Base-by-base conservation (phyloP, 192 early-diverging fungal genomes). In the Umbelopsis ramanniana region DNA sequence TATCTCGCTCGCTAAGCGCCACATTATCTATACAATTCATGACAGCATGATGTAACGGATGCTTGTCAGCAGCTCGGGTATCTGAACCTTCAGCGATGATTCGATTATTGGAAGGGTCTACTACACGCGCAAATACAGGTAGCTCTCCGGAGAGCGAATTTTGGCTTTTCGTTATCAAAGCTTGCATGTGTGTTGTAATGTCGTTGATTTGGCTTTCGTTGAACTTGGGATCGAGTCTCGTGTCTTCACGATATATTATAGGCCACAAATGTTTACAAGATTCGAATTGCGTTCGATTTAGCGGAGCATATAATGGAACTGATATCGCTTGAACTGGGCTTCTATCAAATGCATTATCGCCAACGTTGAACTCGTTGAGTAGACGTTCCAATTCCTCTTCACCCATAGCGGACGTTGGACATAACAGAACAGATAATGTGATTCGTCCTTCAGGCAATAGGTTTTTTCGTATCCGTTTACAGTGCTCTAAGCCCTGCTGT, bases 211-310 rank as follows among this genome's bases (percentile, higher is more conserved):
- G 84, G 29, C 72, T 23, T 29, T 79, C 76, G 0, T 73, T 74
- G 21, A 85, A 83, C 10, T 77, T 83, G 0, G 83, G 77, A 74
- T 71, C 81, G 73, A 76, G 76, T 46, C 72, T 83, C 0, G 74
- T 71, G 68, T 89, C 81, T 70, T 89, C 87, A 43, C 91, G 87
- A 68, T 89, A 97, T 23, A 81, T 78, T n/a, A 94, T 82, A 7
- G 96, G 95, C 96, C 96, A 97, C 24, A 92, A 22, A 14, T 52
- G 14, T 71, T 88, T 94, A 93, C 96, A 97, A 37, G 76, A 76
- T 10, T 93, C 86, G 71, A 91, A 93, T 73, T 97, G 94, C 11
- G 84, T 72, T 6, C 81, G 57, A 1, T 92, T 95, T 33, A 88
- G 69, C 0, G 96, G 85, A 46, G 93, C 80, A 66, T 87, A 76